phyloP scores from a whole-genome alignment of 1,139 yeast genomes.

The Nakaseomyces bracarensis region DNA sequence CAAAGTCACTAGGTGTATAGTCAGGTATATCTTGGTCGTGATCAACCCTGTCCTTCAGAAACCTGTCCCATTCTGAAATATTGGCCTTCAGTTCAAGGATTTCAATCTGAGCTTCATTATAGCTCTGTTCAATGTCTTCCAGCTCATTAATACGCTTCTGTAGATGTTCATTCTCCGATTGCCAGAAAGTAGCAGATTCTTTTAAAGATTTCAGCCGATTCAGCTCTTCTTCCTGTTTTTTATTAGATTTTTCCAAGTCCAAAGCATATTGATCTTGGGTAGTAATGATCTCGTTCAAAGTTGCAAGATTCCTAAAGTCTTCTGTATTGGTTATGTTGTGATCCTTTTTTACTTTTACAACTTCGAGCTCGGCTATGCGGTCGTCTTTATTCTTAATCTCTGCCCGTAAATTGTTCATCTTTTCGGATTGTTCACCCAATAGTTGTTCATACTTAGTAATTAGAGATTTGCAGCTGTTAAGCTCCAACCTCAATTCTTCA shows the following conservation, averaged over 20 bases:
- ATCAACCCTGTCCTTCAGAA: conserved; percentile 21
- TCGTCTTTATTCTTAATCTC: conserved; percentile 21
- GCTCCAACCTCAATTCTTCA: conserved; percentile 17
- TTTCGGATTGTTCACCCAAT: conserved; percentile 16
- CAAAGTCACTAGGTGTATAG: conserved; percentile 31
- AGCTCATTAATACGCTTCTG: conserved; percentile 38
- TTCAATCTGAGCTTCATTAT: conserved; percentile 46
- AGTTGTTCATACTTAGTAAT: conserved; percentile 22
- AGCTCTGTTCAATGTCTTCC: conserved; percentile 41
- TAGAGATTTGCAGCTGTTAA: conserved; percentile 16
- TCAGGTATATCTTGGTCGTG: conserved; percentile 14
- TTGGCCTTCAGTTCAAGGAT: conserved; percentile 39
- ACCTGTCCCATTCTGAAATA: conserved; percentile 27
- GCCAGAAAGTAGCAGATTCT: conserved; percentile 43
- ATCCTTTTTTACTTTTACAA: conserved; percentile 17
- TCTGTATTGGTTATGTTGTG: conserved; percentile 25
- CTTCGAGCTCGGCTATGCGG: conserved; percentile 23
- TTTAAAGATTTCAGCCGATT: conserved; percentile 38
- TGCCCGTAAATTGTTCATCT: conserved; percentile 17
- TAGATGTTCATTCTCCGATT: conserved; percentile 41
- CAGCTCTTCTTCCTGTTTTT: conserved; percentile 42
- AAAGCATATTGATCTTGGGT: conserved; percentile 50
- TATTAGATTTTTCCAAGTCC: conserved; percentile 45
- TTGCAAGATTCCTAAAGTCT: conserved; percentile 23
- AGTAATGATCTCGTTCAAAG: conserved; percentile 46